Evolutionary conservation across 129 eudicot species (phyloP).

Genomic region (Flaveria ramosissima): DNA sequence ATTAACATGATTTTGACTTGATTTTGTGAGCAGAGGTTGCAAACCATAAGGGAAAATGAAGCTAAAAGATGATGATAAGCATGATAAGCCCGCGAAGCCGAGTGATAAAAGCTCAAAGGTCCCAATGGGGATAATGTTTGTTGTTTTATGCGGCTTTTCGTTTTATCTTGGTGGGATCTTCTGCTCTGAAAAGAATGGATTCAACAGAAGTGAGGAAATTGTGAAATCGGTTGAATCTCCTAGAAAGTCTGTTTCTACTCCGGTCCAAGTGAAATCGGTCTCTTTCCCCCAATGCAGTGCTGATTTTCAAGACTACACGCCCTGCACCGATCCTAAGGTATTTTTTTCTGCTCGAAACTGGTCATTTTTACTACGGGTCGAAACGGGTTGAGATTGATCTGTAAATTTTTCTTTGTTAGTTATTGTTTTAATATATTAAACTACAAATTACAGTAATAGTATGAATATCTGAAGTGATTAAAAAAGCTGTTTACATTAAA

Average conservation of each 20-base stretch:
- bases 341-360: neutral
- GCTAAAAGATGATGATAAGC: conserved; percentile 62
- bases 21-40: conserved; percentile 33
- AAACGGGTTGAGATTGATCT: conserved; percentile 1
- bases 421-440: neutral
- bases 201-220: conserved; percentile 36
- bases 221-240: conserved; percentile 48
- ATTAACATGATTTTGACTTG: conserved; percentile 16
- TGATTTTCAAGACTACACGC: conserved; percentile 87
- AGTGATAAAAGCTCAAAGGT: conserved; percentile 63
- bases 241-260: conserved; percentile 31
- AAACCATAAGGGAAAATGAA: conserved; percentile 45
- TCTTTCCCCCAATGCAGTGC: conserved; percentile 71
- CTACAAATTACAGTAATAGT: neutral
- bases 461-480: neutral
- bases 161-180: conserved; percentile 94
- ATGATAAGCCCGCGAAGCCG: conserved; percentile 46
- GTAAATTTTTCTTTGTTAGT: neutral
- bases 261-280: conserved; percentile 62
- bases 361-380: conserved; percentile 1
- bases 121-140: conserved; percentile 65
- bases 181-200: conserved; percentile 58
- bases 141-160: conserved; percentile 79
- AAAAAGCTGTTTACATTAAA: neutral
- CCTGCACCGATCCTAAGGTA: conserved; percentile 98